Evolutionary conservation across 345 rosid genomes (phyloP), one percentile per base, ranked within the genome.

Genomic region (Gossypium turneri): DNA sequence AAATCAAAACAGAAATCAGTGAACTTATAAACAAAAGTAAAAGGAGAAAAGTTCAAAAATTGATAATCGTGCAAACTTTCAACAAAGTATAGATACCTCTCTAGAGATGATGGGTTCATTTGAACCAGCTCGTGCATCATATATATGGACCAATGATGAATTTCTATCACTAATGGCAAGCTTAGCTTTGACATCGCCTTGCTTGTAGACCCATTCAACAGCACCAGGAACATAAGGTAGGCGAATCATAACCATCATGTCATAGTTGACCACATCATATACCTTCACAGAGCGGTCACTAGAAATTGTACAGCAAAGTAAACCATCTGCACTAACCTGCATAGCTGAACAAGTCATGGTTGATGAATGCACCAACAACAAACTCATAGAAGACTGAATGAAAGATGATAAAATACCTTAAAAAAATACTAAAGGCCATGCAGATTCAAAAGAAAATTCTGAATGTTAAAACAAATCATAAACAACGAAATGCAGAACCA

Each of bases 221-320:
- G 94, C 85, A 75, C 97, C 94, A 78, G 98, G 93, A 67, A 87
- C 75, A 78, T 80, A 95, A 2, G 97, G 93, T 73, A 93, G 74
- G 58, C 89, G 89, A 78, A 95, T 82, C 99, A 95, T 95, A 82
- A 85, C 90, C 98, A 95, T 95, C 98, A 93, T 95, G 84, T 91
- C 97, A 82, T 95, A 95, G 87, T 91, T 93, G 67, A 93, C 91
- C 50, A 95, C 99, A 81, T 93, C 97, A 74, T 95, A 93, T 74
- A 95, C 87, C 84, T 95, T 93, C 70, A 93, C 97, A 44, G 96
- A 90, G 38, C n/a, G 84, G 64, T 93, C 99, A 78, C 51, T 86
- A 47, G 98, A 91, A 86, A 95, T 95, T 12, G 98, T 89, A 76
- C 97, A 90, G 86, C 99, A 95, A 86, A 95, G 97, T 82, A 91